Evolutionary conservation across 768 basidiomycete species (phyloP).

Genomic region (Plicaturopsis crispa): DNA sequence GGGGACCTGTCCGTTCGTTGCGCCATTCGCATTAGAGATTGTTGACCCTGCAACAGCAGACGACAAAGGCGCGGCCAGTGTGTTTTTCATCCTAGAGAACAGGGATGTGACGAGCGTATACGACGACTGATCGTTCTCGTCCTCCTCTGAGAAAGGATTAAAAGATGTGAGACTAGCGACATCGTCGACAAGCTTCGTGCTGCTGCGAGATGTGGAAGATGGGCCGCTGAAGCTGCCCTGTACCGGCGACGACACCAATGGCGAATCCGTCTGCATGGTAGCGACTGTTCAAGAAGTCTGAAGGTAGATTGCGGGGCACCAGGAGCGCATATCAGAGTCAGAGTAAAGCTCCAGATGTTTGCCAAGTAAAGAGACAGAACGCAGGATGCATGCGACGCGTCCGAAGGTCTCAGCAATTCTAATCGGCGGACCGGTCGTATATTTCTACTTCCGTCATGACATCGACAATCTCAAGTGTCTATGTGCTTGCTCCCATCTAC

Average conservation of each 20-base stretch:
- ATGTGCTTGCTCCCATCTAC: too few species aligned
- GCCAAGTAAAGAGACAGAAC: too few species aligned
- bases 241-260: conserved; percentile 19
- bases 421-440: too few species aligned
- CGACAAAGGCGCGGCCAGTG: conserved; percentile 60
- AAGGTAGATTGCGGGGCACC: too few species aligned
- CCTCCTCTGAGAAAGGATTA: conserved; percentile 91
- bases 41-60: conserved; percentile 35
- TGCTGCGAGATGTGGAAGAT: conserved; percentile 56
- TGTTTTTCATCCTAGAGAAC: conserved; percentile 75
- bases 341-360: too few species aligned
- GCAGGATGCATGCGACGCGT: too few species aligned
- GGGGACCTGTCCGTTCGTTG: conserved; percentile 19
- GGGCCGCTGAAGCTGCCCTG: conserved; percentile 27
- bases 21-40: conserved; percentile 18
- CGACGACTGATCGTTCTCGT: conserved; percentile 83
- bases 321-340: too few species aligned
- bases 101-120: conserved; percentile 79
- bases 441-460: too few species aligned
- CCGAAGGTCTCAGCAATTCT: too few species aligned
- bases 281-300: too few species aligned
- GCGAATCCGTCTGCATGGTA: conserved; percentile 24
- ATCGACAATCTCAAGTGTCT: too few species aligned
- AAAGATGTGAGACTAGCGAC: conserved; percentile 74
- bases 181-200: conserved; percentile 50